Base-by-base conservation (phyloP, 2,329 filamentous ascomycete species). In the Ophiostoma australiae region DNA sequence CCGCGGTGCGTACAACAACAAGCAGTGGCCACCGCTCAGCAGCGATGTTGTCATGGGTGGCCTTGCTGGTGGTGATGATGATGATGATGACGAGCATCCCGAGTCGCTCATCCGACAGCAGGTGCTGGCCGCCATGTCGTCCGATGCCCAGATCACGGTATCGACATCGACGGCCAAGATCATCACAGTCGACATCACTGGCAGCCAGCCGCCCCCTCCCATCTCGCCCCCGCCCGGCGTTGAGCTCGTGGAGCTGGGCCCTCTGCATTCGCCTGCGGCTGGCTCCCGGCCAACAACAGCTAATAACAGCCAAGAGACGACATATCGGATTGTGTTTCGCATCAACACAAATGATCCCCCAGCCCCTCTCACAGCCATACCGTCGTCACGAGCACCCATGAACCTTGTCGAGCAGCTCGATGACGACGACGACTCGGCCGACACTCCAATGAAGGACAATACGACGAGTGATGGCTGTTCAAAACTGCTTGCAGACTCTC, bases 151-250 rank as follows among this genome's bases (percentile, higher is more conserved):
- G n/a, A 84, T 90, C 6, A 85, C 84, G 0, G 88, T 86, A 6
- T 84, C 85, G 2, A 86, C 87, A 0, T 84, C 83, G 0, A 88
- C 85, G 1, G 87, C 84, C 8, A 89, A 89, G 73, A 89, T 83
- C 17, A 87, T 90, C 74, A 89, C 88, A 0, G 87, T 90, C 2
- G 87, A 90, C 70, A 84, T 90, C 52, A 83, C 83, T 17, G 86
- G 86, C 37, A 85, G 85, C 0, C 80, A 83, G 4, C 80, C 83
- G 27, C 80, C 83, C 5, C 81, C 85, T 2, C 80, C 84, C 1
- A 78, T 90, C 1, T 80, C 84, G 1, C 84, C 86, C 1, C 84
- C 87, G 0, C 84, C 86, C 0, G 87, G 87, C 0, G 83, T 88
- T 11, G 86, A 89, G 75, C 80, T 90, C 10, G 79, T 90, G 20